phyloP scores from a whole-genome alignment of 2,329 filamentous ascomycete species.

The Calonectria montana region DNA sequence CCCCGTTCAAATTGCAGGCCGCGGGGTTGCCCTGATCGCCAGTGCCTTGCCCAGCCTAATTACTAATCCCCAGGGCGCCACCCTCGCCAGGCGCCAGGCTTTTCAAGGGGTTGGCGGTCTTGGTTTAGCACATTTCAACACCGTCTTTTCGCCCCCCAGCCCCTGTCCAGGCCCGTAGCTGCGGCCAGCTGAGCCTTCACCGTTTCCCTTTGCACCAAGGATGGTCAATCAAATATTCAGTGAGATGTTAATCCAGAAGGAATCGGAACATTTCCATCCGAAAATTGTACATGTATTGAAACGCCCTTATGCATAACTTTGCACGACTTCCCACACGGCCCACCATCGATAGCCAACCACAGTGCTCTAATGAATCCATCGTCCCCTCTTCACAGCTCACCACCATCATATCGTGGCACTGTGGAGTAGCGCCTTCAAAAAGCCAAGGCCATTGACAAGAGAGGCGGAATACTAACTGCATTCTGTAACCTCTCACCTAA shows the following conservation, averaged over 20 bases:
- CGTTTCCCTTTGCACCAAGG: neutral
- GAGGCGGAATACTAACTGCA: neutral
- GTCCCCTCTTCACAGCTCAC: neutral
- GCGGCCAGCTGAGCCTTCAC: neutral
- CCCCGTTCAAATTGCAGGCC: neutral
- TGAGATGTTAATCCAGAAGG: neutral
- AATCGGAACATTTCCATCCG: neutral
- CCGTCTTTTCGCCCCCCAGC: conserved; percentile 1
- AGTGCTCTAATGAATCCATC: neutral
- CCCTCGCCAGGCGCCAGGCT: neutral
- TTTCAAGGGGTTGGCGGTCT: neutral
- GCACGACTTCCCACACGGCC: neutral
- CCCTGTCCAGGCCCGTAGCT: neutral
- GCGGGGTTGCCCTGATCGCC: neutral
- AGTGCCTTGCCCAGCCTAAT: neutral
- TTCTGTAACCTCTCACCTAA: neutral
- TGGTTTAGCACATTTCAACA: neutral
- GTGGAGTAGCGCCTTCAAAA: neutral
- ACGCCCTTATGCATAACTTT: neutral
- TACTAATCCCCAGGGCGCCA: neutral
- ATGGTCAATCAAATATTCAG: neutral
- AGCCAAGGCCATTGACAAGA: neutral
- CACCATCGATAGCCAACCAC: neutral
- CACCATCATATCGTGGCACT: neutral
- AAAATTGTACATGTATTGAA: neutral